Evolutionary conservation across 202 grass and related monocot species (phyloP), one percentile per base, ranked within the genome.

Genomic region (Tripidium arundinaceum): DNA sequence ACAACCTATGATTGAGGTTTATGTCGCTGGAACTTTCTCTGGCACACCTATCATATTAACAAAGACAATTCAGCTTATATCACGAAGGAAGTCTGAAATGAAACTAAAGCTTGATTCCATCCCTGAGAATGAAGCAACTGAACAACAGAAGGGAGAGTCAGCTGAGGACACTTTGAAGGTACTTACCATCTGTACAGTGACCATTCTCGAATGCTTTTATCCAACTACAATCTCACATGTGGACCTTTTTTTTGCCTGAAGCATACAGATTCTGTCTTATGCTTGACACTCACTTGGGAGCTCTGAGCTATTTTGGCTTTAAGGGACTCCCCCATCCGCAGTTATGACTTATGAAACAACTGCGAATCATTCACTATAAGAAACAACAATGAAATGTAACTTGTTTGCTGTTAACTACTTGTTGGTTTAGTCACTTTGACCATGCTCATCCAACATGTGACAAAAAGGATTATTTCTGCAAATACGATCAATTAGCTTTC

Each of bases 21-120:
- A 97, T 72, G 63, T 97, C 39, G 93, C 93, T 13, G 93, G 93
- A 19, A 88, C 83, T 82, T 97, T 93, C 83, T 85, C 74, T 10
- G 90, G 93, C 69, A 90, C 60, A 21, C 93, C 93, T 72, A 97
- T 97, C 81, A 85, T 97, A 86, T 75, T 97, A 70, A 97, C 90
- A 33, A 93, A 91, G 83, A 89, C 90, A 2, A 65, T 93, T 38
- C 88, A 93, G 81, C 82, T 89, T 89, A 83, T 85, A 83, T 83
- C 81, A 63, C 85, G 82, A 46, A 97, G 83, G 83, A 97, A 90
- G 65, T 86, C 79, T 55, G 83, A 88, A 40, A 93, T 84, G 86
- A 97, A 87, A 77, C 62, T 89, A 31, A 89, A 79, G 83, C 86
- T 95, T 36, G 82, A 88, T 74, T 92, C 89, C 38, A 95, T 92